Evolutionary conservation across 306 rosid genomes (phyloP), one percentile per base, ranked within the genome.

Genomic region (Casuarina equisetifolia): DNA sequence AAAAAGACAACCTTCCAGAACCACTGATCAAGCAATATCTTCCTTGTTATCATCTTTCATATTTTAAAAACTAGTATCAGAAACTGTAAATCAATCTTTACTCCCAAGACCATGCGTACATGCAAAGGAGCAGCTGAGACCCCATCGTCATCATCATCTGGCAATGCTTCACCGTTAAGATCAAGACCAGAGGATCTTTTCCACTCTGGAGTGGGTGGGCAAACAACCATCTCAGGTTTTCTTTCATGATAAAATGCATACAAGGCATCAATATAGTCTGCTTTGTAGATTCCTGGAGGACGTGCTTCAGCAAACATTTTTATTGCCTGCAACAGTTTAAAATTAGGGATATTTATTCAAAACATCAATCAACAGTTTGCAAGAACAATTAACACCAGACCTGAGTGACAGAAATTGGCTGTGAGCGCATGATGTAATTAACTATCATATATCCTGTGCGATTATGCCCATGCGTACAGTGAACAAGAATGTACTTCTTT

Each of bases 141-240:
- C 79, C 96, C 98, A 82, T 90, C 98, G 42, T 91, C 97, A 0
- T 93, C 98, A 0, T 91, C 98, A 16, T 96, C 99, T 3, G 96
- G 89, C 70, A 89, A 86, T 39, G 98, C 99, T 84, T 96, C 99
- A 42, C 99, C 99, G 77, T 96, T 96, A 80, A 96, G 99, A 86
- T 96, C 99, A 81, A 96, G 85, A 72, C 90, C 98, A 66, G 97
- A 88, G 83, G 99, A 89, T 78, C 97, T 91, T 84, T 96, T 96
- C 99, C 99, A 96, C 77, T 96, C 99, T 0, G 99, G 99, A 80
- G 97, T 96, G 46, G 94, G 74, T n/a, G 99, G 99, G 78, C 96
- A 96, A 73, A 84, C 87, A 81, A 88, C 84, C 83, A 82, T 81
- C 72, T 96, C 98, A 40, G 98, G 98, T 79, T 76, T 92, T 81